phyloP scores from a whole-genome alignment of 2,329 filamentous ascomycete genomes.

The Zymoseptoria ardabiliae region DNA sequence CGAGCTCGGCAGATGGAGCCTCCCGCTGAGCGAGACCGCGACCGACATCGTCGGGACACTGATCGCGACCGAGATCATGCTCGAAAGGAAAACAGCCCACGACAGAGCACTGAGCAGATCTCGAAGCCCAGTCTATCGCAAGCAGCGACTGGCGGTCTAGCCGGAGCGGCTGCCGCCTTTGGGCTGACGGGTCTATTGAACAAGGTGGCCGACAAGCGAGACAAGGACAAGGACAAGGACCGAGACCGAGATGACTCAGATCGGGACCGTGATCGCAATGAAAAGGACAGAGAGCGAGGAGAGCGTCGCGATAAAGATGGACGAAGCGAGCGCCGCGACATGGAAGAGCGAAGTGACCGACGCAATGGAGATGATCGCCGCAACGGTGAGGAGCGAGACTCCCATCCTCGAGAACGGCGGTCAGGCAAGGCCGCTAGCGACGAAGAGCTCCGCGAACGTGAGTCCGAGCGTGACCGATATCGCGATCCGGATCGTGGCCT shows the following conservation, averaged over 20 bases:
- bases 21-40: conserved; percentile 17
- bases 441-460: conserved; percentile 19
- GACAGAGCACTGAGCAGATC: conserved; percentile 14
- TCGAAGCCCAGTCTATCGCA: conserved; percentile 21
- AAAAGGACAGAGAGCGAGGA: conserved; percentile 15
- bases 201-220: conserved; percentile 17
- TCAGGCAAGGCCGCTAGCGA: conserved; percentile 16
- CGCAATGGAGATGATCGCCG: conserved; percentile 4
- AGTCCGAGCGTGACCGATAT: conserved; percentile 22
- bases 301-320: conserved; percentile 16
- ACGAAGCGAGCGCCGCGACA: conserved; percentile 5
- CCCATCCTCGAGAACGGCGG: conserved; percentile 7
- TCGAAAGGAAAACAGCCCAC: conserved; percentile 20
- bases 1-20: conserved; percentile 15
- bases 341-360: conserved; percentile 10
- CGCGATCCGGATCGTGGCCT: conserved; percentile 24
- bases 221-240: conserved; percentile 20
- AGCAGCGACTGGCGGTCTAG: conserved; percentile 26
- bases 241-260: conserved; percentile 17
- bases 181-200: conserved; percentile 24
- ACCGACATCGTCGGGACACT: conserved; percentile 22
- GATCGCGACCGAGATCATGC: conserved; percentile 18
- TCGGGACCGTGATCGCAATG: conserved; percentile 14
- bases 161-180: conserved; percentile 25
- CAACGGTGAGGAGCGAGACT: conserved; percentile 5